These are phyloP conservation scores for Geosiphon pyriformis DNA, from an alignment of 192 early-diverging fungal species.

Conservation along the genomic window DNA sequence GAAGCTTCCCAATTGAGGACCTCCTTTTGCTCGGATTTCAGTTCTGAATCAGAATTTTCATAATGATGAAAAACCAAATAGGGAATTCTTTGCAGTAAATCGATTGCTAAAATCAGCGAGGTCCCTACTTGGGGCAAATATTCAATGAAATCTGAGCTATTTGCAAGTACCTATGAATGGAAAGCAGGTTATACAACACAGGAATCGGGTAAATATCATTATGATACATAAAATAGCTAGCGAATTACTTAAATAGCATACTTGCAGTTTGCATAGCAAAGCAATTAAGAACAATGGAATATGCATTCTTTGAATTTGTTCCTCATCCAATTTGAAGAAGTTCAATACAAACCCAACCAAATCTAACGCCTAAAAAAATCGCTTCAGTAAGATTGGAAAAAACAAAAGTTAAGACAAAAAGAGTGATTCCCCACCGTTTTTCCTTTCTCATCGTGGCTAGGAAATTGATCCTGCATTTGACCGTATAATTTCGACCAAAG, in stretches of 20 bases:
- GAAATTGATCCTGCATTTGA: constrained; percentile 44
- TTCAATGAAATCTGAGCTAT: constrained; percentile 6
- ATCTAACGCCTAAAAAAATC: constrained; percentile 35
- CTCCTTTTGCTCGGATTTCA: constrained; percentile 25
- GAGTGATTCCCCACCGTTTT: constrained; percentile 13
- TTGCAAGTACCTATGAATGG: constrained; percentile 14
- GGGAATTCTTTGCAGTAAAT: constrained; percentile 35
- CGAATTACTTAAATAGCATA: constrained; percentile 7
- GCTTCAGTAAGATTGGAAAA: neutral
- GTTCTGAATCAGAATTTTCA: constrained; percentile 3
- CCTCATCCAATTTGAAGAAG: constrained; percentile 72
- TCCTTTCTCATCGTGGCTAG: constrained; percentile 28
- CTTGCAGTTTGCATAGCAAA: constrained; percentile 49
- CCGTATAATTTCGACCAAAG: constrained; percentile 71
- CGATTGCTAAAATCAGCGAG: constrained; percentile 28
- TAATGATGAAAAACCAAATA: constrained; percentile 25
- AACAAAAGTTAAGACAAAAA: constrained; percentile 1
- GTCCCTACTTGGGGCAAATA: constrained; percentile 27
- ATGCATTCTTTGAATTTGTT: constrained; percentile 78
- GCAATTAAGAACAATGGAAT: constrained; percentile 68
- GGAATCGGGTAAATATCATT: neutral
- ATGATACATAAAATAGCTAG: no score
- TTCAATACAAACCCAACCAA: constrained; percentile 70
- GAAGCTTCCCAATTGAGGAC: constrained; percentile 29
- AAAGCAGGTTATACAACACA: neutral